phyloP scores from a whole-genome alignment of 805 yeast genomes.

The Candida railenensis region DNA sequence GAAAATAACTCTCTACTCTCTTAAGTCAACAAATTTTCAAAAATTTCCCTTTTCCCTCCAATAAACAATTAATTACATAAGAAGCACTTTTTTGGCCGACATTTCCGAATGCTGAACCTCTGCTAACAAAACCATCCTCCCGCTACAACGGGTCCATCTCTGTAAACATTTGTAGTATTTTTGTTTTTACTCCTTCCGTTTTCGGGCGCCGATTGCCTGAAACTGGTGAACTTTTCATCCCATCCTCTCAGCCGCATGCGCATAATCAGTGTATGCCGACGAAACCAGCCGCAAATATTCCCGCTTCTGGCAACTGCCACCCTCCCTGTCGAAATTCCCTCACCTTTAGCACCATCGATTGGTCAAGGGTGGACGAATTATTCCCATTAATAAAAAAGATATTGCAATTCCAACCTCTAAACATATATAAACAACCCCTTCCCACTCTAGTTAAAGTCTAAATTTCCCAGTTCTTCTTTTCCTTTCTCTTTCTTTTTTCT shows the following conservation, averaged over 20 bases:
- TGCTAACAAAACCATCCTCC: too few relatives aligned
- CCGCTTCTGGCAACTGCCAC: conserved; percentile 1
- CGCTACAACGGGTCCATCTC: not conserved
- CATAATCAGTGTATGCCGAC: not conserved
- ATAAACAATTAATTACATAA: not conserved
- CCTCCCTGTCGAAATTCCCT: conserved; percentile 6
- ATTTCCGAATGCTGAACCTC: not conserved
- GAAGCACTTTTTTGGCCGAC: not conserved
- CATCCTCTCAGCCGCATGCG: not conserved
- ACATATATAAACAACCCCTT: conserved; percentile 4
- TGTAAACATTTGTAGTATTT: not conserved
- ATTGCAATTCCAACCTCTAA: not conserved
- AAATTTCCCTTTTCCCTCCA: too few relatives aligned
- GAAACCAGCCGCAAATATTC: not conserved
- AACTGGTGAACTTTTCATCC: not conserved
- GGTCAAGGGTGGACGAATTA: conserved; percentile 4
- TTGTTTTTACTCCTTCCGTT: not conserved
- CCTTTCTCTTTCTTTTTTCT: conserved; percentile 6
- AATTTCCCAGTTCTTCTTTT: conserved; percentile 3
- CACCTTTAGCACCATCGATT: conserved; percentile 4
- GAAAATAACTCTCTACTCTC: too few relatives aligned
- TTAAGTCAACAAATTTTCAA: too few relatives aligned
- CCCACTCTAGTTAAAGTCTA: not conserved
- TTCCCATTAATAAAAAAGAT: not conserved
- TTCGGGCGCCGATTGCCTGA: not conserved